A percentile compares a stretch with the other conserved stretches of the same genome.
Evolutionary conservation across 2,329 filamentous ascomycete genomes (phyloP).

Genomic region (Nothophoma quercina): DNA sequence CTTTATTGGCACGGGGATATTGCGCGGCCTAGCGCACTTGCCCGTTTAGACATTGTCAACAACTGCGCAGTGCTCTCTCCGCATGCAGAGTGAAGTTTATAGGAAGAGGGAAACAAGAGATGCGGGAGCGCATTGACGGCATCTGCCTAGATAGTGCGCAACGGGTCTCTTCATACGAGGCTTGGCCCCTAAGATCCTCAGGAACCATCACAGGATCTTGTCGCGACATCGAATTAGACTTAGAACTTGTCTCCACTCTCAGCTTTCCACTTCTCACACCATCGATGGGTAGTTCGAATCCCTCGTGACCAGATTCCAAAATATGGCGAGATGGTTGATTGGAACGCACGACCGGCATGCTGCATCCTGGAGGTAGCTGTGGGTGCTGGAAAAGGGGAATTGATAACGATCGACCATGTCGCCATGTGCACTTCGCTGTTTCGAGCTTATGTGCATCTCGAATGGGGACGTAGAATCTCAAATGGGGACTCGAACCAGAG

Average conservation of each 20-base stretch:
- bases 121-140: background rate
- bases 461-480: conserved; percentile 20
- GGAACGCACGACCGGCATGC: conserved; percentile 4
- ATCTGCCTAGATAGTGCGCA: conserved; percentile 10
- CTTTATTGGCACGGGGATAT: conserved; percentile 32
- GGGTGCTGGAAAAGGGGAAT: conserved; percentile 14
- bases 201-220: conserved; percentile 8
- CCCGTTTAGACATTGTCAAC: conserved; percentile 6
- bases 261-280: conserved; percentile 8
- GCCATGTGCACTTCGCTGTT: conserved; percentile 21
- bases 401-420: conserved; percentile 19
- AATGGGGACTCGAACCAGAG: conserved; percentile 14
- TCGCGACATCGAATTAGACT: conserved; percentile 23
- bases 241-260: conserved; percentile 8
- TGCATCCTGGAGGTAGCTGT: conserved; percentile 7
- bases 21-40: conserved; percentile 9
- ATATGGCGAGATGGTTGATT: conserved; percentile 2
- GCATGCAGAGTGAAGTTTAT: conserved; percentile 18
- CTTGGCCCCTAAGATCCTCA: conserved; percentile 2
- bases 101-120: conserved; percentile 20
- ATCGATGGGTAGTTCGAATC: conserved; percentile 11
- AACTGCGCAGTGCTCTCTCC: conserved; percentile 9
- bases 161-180: conserved; percentile 1
- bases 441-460: conserved; percentile 13
- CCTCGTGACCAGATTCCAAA: background rate